phyloP scores from a whole-genome alignment of 1,284 basidiomycete species.

The Flammula alnicola region DNA sequence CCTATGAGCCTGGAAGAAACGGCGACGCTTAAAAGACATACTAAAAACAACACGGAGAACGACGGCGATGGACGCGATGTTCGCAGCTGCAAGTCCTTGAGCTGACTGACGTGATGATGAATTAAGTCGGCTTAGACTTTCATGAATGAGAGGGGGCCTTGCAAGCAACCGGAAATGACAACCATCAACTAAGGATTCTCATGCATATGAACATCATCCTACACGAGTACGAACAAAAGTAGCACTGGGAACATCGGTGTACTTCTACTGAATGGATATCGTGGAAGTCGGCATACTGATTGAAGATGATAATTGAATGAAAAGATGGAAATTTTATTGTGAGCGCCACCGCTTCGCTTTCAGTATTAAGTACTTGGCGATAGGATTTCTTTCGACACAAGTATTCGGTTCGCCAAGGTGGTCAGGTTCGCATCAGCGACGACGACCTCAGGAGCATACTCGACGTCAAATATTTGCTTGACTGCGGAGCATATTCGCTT shows the following conservation, averaged over 20 bases:
- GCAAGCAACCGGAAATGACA: background rate
- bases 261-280: background rate
- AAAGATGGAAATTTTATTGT: background rate
- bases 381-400: conserved; percentile 79
- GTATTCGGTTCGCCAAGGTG: conserved; percentile 80
- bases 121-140: background rate
- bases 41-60: no score
- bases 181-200: background rate
- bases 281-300: no score
- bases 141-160: background rate
- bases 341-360: no score
- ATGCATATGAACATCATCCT: background rate
- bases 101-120: background rate
- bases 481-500: conserved; percentile 83
- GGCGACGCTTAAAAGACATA: no score
- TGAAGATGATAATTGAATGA: background rate
- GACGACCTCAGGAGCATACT: conserved; percentile 88
- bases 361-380: conserved; percentile 17
- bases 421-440: conserved; percentile 92
- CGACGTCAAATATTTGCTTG: conserved; percentile 83
- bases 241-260: background rate
- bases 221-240: conserved; percentile 3
- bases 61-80: background rate
- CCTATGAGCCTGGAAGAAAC: no score
- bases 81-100: no score